phyloP scores from a whole-genome alignment of 2,329 filamentous ascomycete species.

The Botrytis cinerea region DNA sequence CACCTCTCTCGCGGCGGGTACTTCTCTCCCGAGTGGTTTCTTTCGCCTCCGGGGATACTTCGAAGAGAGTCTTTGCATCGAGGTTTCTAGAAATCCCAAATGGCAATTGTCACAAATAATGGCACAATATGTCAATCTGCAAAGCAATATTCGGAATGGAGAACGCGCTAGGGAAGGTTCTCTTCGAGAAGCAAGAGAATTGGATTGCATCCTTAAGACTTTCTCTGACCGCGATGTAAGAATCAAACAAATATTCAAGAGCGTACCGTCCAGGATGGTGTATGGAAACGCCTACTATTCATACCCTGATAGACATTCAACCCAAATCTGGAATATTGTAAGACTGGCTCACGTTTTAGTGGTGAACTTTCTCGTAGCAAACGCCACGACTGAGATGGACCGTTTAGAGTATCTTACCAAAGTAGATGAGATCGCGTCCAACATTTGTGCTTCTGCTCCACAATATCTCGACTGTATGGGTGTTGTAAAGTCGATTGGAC shows the following conservation, averaged over 20 bases:
- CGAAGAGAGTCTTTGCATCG: neutral
- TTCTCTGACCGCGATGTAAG: neutral
- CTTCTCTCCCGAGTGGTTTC: constrained; percentile 19
- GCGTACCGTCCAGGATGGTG: constrained; percentile 10
- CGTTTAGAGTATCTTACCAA: neutral
- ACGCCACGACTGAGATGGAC: neutral
- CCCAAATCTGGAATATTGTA: constrained; percentile 26
- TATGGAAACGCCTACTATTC: constrained; percentile 21
- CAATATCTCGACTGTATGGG: constrained; percentile 27
- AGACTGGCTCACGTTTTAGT: constrained; percentile 22
- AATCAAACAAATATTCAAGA: constrained; percentile 12
- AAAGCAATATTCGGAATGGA: constrained; percentile 16
- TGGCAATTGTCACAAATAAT: constrained; percentile 24
- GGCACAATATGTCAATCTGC: constrained; percentile 24
- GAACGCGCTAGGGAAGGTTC: constrained; percentile 13
- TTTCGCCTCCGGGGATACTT: constrained; percentile 18
- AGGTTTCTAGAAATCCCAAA: constrained; percentile 16
- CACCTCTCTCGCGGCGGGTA: constrained; percentile 20
- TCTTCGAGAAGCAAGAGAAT: neutral
- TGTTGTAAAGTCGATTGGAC: neutral
- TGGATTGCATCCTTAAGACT: constrained; percentile 21
- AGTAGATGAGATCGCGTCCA: constrained; percentile 12
- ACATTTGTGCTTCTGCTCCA: constrained; percentile 27
- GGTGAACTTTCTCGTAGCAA: constrained; percentile 22
- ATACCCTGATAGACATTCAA: constrained; percentile 25